These are phyloP conservation scores for Rosa multiflora DNA, from an alignment of 306 rosid genomes.

Conservation along the genomic window DNA sequence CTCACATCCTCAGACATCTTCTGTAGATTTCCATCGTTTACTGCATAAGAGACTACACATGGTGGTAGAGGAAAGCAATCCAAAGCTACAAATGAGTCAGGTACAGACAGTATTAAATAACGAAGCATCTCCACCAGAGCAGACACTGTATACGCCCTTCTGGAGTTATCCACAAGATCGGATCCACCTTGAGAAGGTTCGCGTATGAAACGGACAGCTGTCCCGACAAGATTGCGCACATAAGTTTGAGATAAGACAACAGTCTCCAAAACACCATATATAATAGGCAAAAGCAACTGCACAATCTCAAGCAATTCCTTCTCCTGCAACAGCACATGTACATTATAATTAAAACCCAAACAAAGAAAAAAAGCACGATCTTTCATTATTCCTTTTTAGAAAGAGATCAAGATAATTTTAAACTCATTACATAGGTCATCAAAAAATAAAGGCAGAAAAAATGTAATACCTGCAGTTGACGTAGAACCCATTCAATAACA, in stretches of 20 bases:
- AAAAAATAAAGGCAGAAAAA: slow-evolving; percentile 5
- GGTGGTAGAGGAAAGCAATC: slow-evolving; percentile 94
- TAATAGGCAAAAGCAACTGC: slow-evolving; percentile 84
- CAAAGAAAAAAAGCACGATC: slow-evolving; percentile 5
- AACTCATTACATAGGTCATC: not conserved
- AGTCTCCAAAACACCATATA: slow-evolving; percentile 84
- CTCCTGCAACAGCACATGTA: slow-evolving; percentile 55
- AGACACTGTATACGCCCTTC: slow-evolving; percentile 78
- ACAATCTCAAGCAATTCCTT: slow-evolving; percentile 75
- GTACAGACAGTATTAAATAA: slow-evolving; percentile 72
- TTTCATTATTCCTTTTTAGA: not conserved
- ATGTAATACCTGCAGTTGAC: slow-evolving; percentile 72
- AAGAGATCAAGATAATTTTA: slow-evolving; percentile 17
- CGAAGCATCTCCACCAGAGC: slow-evolving; percentile 88
- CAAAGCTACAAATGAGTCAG: slow-evolving; percentile 89
- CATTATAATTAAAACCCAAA: slow-evolving; percentile 27
- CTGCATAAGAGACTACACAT: slow-evolving; percentile 58
- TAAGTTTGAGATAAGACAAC: slow-evolving; percentile 80
- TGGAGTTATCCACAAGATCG: slow-evolving; percentile 89
- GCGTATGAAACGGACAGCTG: slow-evolving; percentile 65
- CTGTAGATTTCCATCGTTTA: slow-evolving; percentile 65
- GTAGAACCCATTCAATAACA: slow-evolving; percentile 90
- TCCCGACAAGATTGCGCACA: slow-evolving; percentile 78
- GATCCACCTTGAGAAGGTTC: slow-evolving; percentile 95
- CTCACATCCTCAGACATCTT: slow-evolving; percentile 60